Base-by-base conservation (phyloP, 2,329 filamentous ascomycete species). In the Lachnellula occidentalis region DNA sequence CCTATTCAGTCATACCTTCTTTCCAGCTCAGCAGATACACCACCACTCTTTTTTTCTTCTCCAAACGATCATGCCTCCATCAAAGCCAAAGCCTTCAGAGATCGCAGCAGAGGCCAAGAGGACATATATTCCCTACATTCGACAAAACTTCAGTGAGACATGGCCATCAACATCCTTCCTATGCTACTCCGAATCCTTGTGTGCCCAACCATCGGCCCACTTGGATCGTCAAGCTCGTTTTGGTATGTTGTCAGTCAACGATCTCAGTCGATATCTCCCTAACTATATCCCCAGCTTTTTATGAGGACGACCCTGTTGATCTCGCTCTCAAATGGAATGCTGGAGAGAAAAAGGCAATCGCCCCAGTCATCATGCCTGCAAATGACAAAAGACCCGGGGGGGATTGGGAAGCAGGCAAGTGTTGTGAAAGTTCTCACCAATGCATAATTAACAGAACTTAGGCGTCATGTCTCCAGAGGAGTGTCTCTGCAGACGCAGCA, bases 311-410 rank as follows among this genome's bases (percentile, higher is more conserved):
- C 64, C 82, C 83, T 1, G 80, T 83, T 31, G 77, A 80, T 67
- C 74, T 77, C 41, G 81, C 85, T 21, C 71, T 88, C 34, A 74
- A 78, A 54, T 87, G 84, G 78, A 76, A 66, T 27, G 57, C 61
- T n/a, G 56, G 53, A 43, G 60, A 64, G 52, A 45, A 62, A 57
- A 41, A 47, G 42, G 55, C 65, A 54, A 72, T 70, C 27, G 27
- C 27, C 57, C 69, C 67, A 1, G 66, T 70, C 6, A 67, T 67
- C 21, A 67, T 67, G 63, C 64, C 67, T 24, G 88, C 88, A 47
- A 89, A 91, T 71, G 87, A 91, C 68, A 87, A 86, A 66, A 78
- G 86, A 37, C 79, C 87, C 0, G 88, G 88, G 9, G 88, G 88
- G n/a, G 87, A 91, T 67, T 92, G 88, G 88, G 87, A 90, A 63